phyloP scores from a whole-genome alignment of 139 green algal species.

The Chlorella sp. region DNA sequence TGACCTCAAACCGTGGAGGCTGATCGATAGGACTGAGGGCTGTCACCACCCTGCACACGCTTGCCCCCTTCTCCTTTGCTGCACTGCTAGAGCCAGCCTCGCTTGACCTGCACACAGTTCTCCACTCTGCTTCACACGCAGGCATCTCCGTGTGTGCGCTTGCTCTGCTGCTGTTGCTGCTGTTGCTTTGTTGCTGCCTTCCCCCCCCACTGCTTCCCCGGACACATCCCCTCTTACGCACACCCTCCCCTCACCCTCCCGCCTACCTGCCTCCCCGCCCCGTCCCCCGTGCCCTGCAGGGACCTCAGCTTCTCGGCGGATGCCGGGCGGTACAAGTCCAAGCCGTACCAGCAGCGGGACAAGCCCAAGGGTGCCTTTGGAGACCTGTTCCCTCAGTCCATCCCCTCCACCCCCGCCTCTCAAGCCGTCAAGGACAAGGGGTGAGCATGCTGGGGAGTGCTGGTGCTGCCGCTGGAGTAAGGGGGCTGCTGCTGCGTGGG shows the following conservation, averaged over 20 bases:
- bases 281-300: neutral
- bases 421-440: slow-evolving; percentile 29
- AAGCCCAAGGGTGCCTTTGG: slow-evolving; percentile 74
- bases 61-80: no score
- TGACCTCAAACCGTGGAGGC: slow-evolving; percentile 30
- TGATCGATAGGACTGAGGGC: slow-evolving; percentile 38
- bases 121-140: no score
- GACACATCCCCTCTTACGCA: neutral
- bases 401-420: slow-evolving; percentile 43
- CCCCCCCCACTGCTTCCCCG: no score
- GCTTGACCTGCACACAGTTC: no score
- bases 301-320: slow-evolving; percentile 53
- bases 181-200: no score
- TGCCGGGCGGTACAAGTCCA: slow-evolving; percentile 12
- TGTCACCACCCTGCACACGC: neutral
- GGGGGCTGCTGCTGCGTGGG: no score
- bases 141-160: no score
- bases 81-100: no score
- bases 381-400: slow-evolving; percentile 71
- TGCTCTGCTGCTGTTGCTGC: no score
- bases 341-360: slow-evolving; percentile 12
- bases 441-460: neutral
- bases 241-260: neutral
- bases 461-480: no score
- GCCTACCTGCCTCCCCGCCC: neutral